These are phyloP conservation scores for Ophiocordyceps camponoti-saundersi DNA, from an alignment of 2,329 filamentous ascomycete species.

Conservation along the genomic window DNA sequence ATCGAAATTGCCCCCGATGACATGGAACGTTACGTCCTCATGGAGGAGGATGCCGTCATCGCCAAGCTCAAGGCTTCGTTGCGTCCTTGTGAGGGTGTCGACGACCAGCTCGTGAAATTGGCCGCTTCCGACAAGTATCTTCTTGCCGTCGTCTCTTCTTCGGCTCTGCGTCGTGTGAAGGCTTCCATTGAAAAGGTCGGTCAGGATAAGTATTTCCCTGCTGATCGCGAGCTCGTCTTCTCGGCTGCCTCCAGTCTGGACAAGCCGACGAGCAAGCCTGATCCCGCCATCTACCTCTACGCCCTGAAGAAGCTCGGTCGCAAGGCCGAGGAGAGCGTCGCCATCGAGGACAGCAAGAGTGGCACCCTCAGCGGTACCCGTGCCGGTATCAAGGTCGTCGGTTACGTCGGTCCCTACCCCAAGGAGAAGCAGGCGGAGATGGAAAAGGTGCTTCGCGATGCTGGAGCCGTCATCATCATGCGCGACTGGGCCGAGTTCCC, in stretches of 20 bases:
- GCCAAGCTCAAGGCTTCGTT: conserved; percentile 56
- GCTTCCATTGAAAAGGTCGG: conserved; percentile 66
- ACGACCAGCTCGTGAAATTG: conserved; percentile 49
- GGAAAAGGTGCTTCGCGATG: conserved; percentile 40
- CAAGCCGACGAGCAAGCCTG: conserved; percentile 75
- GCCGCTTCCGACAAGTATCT: conserved; percentile 43
- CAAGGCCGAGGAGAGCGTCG: conserved; percentile 53
- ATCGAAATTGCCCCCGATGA: conserved; percentile 54
- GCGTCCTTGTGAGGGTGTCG: conserved; percentile 51
- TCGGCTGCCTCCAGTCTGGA: conserved; percentile 65
- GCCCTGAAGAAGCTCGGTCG: conserved; percentile 60
- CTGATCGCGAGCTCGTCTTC: conserved; percentile 54
- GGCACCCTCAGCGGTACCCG: conserved; percentile 58
- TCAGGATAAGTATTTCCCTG: conserved; percentile 59
- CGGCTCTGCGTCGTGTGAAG: conserved; percentile 58
- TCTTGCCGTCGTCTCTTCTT: conserved; percentile 68
- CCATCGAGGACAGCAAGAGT: conserved; percentile 79
- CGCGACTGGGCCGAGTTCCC: conserved; percentile 40
- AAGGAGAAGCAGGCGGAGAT: conserved; percentile 46
- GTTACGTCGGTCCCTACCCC: conserved; percentile 68
- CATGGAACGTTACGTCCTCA: conserved; percentile 54
- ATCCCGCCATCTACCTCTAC: conserved; percentile 74
- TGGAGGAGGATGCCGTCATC: conserved; percentile 73
- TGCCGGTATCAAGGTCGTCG: conserved; percentile 66
- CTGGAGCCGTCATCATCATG: conserved; percentile 48